A percentile compares a stretch with the other conserved stretches of the same genome.
phyloP scores from a whole-genome alignment of 345 rosid species.

The Eutrema heterophyllum region DNA sequence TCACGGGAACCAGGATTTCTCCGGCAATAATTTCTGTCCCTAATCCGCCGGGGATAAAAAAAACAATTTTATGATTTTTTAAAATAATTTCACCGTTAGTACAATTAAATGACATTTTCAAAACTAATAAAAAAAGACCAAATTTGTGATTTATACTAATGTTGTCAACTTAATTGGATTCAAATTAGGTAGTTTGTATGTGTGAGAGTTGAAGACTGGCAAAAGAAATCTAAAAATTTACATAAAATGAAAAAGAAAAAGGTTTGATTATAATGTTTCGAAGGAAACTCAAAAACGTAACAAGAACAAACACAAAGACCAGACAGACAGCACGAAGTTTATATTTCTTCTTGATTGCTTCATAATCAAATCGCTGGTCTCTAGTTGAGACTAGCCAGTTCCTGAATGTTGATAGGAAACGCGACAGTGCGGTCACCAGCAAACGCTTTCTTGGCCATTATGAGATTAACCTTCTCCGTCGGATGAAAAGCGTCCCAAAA shows the following conservation, averaged over 20 bases:
- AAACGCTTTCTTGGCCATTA: slow-evolving; percentile 71
- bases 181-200: no score
- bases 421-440: slow-evolving; percentile 48
- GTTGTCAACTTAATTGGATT: no score
- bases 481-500: slow-evolving; percentile 99
- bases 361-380: not conserved
- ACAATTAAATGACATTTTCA: no score
- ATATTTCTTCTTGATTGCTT: not conserved
- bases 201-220: no score
- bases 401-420: slow-evolving; percentile 71
- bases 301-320: not conserved
- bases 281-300: not conserved
- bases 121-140: no score
- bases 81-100: no score
- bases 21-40: slow-evolving; percentile 9
- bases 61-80: no score
- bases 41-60: not conserved
- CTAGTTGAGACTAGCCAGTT: slow-evolving; percentile 53
- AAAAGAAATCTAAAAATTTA: no score
- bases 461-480: slow-evolving; percentile 73
- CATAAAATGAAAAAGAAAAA: not conserved
- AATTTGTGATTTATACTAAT: no score
- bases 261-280: not conserved
- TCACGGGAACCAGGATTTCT: slow-evolving; percentile 32
- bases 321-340: not conserved